Conservation (phyloP, 2,329 filamentous ascomycete genomes). For the Sporothrix luriei region DNA sequence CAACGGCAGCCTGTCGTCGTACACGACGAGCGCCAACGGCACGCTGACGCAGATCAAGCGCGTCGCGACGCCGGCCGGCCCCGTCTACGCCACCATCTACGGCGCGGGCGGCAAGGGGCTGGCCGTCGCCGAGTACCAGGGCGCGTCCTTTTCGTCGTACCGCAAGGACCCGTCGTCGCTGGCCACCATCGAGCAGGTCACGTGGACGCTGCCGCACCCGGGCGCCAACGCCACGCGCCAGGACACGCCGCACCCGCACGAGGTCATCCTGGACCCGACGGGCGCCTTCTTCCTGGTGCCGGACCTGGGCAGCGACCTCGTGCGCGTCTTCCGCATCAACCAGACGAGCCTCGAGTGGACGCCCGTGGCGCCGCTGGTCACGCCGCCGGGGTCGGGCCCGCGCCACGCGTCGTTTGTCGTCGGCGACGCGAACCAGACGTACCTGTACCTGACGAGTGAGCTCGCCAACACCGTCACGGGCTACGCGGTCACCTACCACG, state of each 20-base stretch:
- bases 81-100: constrained; percentile 51
- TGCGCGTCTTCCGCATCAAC: constrained; percentile 60
- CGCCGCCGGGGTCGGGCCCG: constrained; percentile 61
- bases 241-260: constrained; percentile 63
- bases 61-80: constrained; percentile 45
- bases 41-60: constrained; percentile 46
- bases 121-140: constrained; percentile 53
- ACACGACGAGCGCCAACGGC: constrained; percentile 46
- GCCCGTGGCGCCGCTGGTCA: constrained; percentile 46
- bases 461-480: constrained; percentile 59
- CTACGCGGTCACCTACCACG: constrained; percentile 58
- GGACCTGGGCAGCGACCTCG: constrained; percentile 65
- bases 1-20: constrained; percentile 54
- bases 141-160: constrained; percentile 51
- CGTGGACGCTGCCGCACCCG: constrained; percentile 47
- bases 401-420: constrained; percentile 64
- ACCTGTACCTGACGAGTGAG: constrained; percentile 65
- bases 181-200: constrained; percentile 44
- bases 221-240: constrained; percentile 53
- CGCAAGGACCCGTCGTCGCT: constrained; percentile 47
- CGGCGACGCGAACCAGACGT: constrained; percentile 48
- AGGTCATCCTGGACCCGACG: constrained; percentile 67
- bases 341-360: constrained; percentile 50
- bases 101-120: constrained; percentile 48
- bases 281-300: constrained; percentile 64